phyloP scores from a whole-genome alignment of 2,329 filamentous ascomycete genomes.

The Talaromyces marneffei region DNA sequence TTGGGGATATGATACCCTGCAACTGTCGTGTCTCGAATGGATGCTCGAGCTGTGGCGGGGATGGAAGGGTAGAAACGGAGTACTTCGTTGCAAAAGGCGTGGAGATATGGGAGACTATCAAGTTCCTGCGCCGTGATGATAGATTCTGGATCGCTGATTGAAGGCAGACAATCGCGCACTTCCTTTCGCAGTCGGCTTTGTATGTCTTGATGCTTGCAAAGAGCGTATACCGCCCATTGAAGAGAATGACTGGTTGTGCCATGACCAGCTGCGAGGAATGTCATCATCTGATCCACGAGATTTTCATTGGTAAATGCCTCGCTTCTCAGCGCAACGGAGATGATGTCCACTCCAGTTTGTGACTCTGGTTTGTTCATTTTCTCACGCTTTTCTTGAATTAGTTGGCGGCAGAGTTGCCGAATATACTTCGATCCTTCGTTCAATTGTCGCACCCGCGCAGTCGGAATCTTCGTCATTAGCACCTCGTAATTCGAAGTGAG shows the following conservation, averaged over 20 bases:
- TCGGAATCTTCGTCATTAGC: slow-evolving; percentile 55
- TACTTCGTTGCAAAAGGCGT: slow-evolving; percentile 72
- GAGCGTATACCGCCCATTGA: slow-evolving; percentile 67
- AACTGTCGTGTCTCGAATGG: slow-evolving; percentile 61
- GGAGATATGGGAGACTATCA: slow-evolving; percentile 71
- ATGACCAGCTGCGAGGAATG: slow-evolving; percentile 75
- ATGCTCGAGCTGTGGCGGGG: slow-evolving; percentile 62
- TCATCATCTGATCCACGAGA: slow-evolving; percentile 86
- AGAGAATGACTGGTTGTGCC: slow-evolving; percentile 72
- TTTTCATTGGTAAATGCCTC: slow-evolving; percentile 71
- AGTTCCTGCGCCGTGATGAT: slow-evolving; percentile 58
- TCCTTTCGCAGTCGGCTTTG: slow-evolving; percentile 66
- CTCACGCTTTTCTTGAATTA: slow-evolving; percentile 66
- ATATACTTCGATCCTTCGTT: slow-evolving; percentile 53
- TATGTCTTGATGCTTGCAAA: slow-evolving; percentile 59
- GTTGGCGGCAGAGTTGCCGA: slow-evolving; percentile 58
- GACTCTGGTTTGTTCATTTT: slow-evolving; percentile 34
- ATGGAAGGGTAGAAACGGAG: slow-evolving; percentile 70
- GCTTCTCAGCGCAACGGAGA: slow-evolving; percentile 72
- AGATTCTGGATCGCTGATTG: slow-evolving; percentile 28
- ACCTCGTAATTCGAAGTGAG: slow-evolving; percentile 42
- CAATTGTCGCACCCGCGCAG: slow-evolving; percentile 65
- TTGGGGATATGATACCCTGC: slow-evolving; percentile 61
- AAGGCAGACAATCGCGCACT: slow-evolving; percentile 52
- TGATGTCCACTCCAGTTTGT: slow-evolving; percentile 57